A percentile compares a stretch with the other conserved stretches of the same genome.
phyloP scores from a whole-genome alignment of 1,284 basidiomycete genomes.

The Malassezia caprae region DNA sequence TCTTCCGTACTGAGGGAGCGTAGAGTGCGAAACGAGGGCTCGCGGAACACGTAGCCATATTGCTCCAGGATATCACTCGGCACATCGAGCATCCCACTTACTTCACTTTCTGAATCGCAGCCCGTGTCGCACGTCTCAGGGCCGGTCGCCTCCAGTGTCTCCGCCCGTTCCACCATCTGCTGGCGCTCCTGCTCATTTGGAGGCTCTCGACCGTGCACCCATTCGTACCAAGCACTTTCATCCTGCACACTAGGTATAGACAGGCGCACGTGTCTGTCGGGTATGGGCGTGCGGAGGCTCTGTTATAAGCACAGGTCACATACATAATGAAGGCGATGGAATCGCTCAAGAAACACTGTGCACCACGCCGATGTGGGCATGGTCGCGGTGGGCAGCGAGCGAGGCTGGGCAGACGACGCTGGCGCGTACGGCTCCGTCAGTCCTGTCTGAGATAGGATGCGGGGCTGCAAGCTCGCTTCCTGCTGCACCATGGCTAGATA shows the following conservation, averaged over 20 bases:
- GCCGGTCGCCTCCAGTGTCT: neutral
- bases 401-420: neutral
- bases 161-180: neutral
- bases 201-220: constrained; percentile 8
- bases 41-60: constrained; percentile 1
- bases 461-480: constrained; percentile 10
- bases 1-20: neutral
- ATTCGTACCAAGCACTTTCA: constrained; percentile 6
- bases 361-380: constrained; percentile 9
- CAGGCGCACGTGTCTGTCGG: neutral
- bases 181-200: constrained; percentile 3
- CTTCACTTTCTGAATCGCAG: constrained; percentile 1
- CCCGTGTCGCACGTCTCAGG: neutral
- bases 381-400: neutral
- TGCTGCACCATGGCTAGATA: constrained; percentile 37
- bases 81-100: neutral
- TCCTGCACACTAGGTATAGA: constrained; percentile 2
- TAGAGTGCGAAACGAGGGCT: neutral
- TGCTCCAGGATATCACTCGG: neutral
- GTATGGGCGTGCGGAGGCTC: neutral
- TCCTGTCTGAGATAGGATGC: neutral
- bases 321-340: constrained; percentile 10
- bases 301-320: neutral
- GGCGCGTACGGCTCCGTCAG: neutral
- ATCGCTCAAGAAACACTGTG: constrained; percentile 9